These are phyloP conservation scores for Talaromyces sp. DNA, from an alignment of 2,329 filamentous ascomycete genomes.

Conservation along the genomic window DNA sequence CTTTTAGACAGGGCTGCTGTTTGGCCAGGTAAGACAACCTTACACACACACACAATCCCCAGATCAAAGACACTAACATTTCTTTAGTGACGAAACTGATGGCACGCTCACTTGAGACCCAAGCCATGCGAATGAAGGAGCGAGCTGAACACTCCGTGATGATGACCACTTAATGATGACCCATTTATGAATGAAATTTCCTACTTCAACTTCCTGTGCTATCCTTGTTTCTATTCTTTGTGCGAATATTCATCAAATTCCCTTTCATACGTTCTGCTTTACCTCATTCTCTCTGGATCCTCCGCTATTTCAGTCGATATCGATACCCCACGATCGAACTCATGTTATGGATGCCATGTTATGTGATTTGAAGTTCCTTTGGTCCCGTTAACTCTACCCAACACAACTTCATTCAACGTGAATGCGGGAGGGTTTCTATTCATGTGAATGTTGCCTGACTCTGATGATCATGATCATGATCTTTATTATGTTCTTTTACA, in stretches of 20 bases:
- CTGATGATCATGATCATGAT: conserved; percentile 1
- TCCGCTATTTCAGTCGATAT: conserved; percentile 8
- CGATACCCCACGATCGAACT: conserved; percentile 19
- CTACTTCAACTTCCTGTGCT: not conserved
- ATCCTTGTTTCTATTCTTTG: not conserved
- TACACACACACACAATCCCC: not conserved
- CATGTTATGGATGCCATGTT: conserved; percentile 23
- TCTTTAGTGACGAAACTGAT: conserved; percentile 67
- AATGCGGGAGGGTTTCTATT: conserved; percentile 2
- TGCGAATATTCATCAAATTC: not conserved
- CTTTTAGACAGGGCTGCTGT: conserved; percentile 87
- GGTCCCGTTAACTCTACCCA: not conserved
- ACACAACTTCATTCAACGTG: conserved; percentile 12
- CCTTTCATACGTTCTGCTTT: conserved; percentile 1
- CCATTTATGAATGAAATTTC: conserved; percentile 3
- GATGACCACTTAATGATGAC: conserved; percentile 30
- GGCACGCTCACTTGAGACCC: conserved; percentile 66
- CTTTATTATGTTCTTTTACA: not conserved
- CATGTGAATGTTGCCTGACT: conserved; percentile 1
- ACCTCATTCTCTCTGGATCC: conserved; percentile 1
- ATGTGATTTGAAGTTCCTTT: conserved; percentile 12
- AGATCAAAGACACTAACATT: not conserved
- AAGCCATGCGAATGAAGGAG: conserved; percentile 65
- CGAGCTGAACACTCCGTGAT: conserved; percentile 51
- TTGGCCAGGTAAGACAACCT: conserved; percentile 75